Percentiles rank a stretch among this genome's conserved stretches.
Evolutionary conservation across 2,329 filamentous ascomycete genomes (phyloP).

Genomic region (Paecilomyces variotii): DNA sequence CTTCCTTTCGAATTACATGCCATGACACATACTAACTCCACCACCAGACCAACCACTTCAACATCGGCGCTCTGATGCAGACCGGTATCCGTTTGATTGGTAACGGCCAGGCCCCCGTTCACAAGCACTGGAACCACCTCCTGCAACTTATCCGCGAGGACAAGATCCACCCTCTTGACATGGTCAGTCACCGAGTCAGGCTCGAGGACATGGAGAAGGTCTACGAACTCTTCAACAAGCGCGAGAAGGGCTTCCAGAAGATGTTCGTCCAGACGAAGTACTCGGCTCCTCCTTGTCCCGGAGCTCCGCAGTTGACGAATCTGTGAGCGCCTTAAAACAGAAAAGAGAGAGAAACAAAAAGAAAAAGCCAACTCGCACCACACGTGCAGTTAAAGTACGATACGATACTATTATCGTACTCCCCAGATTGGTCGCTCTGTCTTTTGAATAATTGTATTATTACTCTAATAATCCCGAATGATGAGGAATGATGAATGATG

Average conservation of each 20-base stretch:
- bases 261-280: slow-evolving; percentile 59
- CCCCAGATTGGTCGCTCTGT: too few species aligned
- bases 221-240: slow-evolving; percentile 53
- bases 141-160: slow-evolving; percentile 58
- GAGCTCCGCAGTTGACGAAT: slow-evolving; percentile 44
- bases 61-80: slow-evolving; percentile 77
- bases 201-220: slow-evolving; percentile 65
- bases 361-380: too few species aligned
- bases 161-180: slow-evolving; percentile 66
- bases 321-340: slow-evolving; percentile 5
- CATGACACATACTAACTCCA: slow-evolving; percentile 1
- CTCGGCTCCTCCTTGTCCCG: slow-evolving; percentile 43
- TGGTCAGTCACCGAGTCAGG: slow-evolving; percentile 70
- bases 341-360: too few species aligned
- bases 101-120: slow-evolving; percentile 64
- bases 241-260: slow-evolving; percentile 65
- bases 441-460: too few species aligned
- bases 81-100: slow-evolving; percentile 72
- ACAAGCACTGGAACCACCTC: slow-evolving; percentile 77
- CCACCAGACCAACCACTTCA: slow-evolving; percentile 66
- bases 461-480: too few species aligned
- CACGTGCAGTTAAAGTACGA: too few species aligned
- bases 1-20: background rate
- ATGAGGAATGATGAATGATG: too few species aligned
- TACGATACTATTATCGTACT: too few species aligned